Percentiles rank a stretch among this genome's conserved stretches.
Conservation (phyloP, 805 yeast genomes). For the Metschnikowia henanensis region DNA sequence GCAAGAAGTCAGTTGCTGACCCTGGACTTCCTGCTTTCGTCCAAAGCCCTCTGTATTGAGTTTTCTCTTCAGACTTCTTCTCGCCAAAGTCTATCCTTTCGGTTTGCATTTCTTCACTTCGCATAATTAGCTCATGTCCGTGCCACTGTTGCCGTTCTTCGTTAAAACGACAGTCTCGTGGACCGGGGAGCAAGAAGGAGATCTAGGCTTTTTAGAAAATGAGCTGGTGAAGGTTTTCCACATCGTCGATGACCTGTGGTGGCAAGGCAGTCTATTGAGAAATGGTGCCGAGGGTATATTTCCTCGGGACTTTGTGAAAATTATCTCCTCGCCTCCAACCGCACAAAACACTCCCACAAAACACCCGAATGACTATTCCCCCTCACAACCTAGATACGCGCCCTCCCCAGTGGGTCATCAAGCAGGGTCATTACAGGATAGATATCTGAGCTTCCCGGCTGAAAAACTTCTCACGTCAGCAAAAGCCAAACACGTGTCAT, state of each 20-base stretch:
- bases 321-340: constrained; percentile 30
- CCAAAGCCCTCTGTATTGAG: not conserved
- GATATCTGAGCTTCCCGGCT: not conserved
- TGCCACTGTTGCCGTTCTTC: constrained; percentile 60
- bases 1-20: constrained; percentile 2
- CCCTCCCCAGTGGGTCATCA: constrained; percentile 3
- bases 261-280: constrained; percentile 80
- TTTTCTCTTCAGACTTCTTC: not conserved
- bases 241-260: constrained; percentile 87
- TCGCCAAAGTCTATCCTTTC: not conserved
- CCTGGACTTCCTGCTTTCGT: not conserved
- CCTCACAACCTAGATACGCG: constrained; percentile 3
- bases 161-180: constrained; percentile 87
- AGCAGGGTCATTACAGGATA: not conserved
- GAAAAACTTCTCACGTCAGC: not conserved
- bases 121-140: constrained; percentile 17
- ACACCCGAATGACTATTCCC: not conserved
- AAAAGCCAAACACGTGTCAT: not conserved
- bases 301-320: constrained; percentile 81
- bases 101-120: not conserved
- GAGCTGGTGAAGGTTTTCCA: constrained; percentile 84
- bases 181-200: constrained; percentile 90
- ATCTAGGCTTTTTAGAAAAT: constrained; percentile 91
- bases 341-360: constrained; percentile 15
- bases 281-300: constrained; percentile 83